These are phyloP conservation scores for Magnusiomyces tetraspermus DNA, from an alignment of 1,139 yeast species.

Conservation along the genomic window DNA sequence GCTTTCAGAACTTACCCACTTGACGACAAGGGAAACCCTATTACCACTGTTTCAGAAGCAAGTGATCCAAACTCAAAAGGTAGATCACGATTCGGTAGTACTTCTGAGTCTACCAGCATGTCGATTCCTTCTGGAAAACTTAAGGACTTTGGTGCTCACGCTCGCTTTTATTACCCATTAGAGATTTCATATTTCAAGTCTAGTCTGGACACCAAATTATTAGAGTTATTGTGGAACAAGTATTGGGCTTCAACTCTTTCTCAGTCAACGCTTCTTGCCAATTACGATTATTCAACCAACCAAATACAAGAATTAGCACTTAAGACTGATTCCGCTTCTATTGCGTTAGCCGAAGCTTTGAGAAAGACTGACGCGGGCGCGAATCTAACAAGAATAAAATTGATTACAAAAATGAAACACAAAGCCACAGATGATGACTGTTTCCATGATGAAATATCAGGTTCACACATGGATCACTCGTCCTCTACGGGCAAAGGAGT, in stretches of 20 bases:
- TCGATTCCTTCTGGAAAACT: constrained; percentile 41
- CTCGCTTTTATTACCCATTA: constrained; percentile 61
- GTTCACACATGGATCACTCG: background rate
- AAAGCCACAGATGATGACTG: constrained; percentile 30
- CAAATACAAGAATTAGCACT: constrained; percentile 24
- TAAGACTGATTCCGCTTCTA: constrained; percentile 21
- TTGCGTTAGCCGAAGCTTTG: no score
- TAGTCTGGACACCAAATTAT: background rate
- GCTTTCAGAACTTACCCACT: constrained; percentile 78
- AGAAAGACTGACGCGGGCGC: background rate
- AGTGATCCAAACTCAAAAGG: constrained; percentile 6
- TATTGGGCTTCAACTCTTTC: constrained; percentile 42
- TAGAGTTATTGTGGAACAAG: constrained; percentile 39
- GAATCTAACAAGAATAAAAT: background rate
- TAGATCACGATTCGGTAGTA: background rate
- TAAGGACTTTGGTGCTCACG: constrained; percentile 62
- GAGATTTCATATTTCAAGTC: constrained; percentile 54
- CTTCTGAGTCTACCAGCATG: background rate
- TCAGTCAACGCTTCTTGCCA: constrained; percentile 22
- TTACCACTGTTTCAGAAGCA: constrained; percentile 5
- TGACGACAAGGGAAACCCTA: constrained; percentile 26
- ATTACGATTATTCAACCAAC: constrained; percentile 27
- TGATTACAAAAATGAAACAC: constrained; percentile 38
- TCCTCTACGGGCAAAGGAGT: background rate
- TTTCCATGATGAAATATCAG: background rate